Percentiles rank a stretch among this genome's conserved stretches.
Conservation (phyloP, 1,139 yeast species). For the Candida mesenterica region DNA sequence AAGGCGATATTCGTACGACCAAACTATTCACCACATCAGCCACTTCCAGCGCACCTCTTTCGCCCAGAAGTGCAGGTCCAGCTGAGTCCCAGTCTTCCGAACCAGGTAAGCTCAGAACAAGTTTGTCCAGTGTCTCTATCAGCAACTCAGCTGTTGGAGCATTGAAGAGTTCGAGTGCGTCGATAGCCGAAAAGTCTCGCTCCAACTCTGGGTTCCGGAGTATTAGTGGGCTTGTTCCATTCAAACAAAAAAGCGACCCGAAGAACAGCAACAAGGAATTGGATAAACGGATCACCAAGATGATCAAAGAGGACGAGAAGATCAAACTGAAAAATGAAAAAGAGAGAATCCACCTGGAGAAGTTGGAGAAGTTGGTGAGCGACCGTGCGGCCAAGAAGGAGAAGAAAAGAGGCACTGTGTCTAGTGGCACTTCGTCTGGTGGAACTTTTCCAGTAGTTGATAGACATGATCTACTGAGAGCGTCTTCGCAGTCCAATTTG, state of each 20-base stretch:
- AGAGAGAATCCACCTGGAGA: slow-evolving; percentile 19
- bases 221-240: slow-evolving; percentile 28
- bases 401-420: slow-evolving; percentile 6
- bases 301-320: slow-evolving; percentile 32
- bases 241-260: slow-evolving; percentile 24
- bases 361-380: slow-evolving; percentile 14
- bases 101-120: neutral
- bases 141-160: slow-evolving; percentile 1
- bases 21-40: slow-evolving; percentile 2
- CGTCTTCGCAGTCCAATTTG: slow-evolving; percentile 7
- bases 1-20: slow-evolving; percentile 4
- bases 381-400: slow-evolving; percentile 10
- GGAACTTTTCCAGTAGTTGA: slow-evolving; percentile 1
- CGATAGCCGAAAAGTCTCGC: slow-evolving; percentile 21
- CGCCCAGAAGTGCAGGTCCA: slow-evolving; percentile 4
- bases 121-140: slow-evolving; percentile 1
- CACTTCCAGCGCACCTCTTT: slow-evolving; percentile 1
- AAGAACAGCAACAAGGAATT: slow-evolving; percentile 26
- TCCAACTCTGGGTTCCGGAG: slow-evolving; percentile 28
- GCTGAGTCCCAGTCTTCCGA: slow-evolving; percentile 5
- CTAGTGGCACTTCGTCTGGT: slow-evolving; percentile 4
- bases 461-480: slow-evolving; percentile 3
- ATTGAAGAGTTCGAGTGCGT: neutral
- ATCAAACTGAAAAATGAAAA: slow-evolving; percentile 21
- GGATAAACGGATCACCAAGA: slow-evolving; percentile 30